A percentile compares a stretch with the other conserved stretches of the same genome.
phyloP scores from a whole-genome alignment of 805 yeast species.

The Nakazawaea pomicola region DNA sequence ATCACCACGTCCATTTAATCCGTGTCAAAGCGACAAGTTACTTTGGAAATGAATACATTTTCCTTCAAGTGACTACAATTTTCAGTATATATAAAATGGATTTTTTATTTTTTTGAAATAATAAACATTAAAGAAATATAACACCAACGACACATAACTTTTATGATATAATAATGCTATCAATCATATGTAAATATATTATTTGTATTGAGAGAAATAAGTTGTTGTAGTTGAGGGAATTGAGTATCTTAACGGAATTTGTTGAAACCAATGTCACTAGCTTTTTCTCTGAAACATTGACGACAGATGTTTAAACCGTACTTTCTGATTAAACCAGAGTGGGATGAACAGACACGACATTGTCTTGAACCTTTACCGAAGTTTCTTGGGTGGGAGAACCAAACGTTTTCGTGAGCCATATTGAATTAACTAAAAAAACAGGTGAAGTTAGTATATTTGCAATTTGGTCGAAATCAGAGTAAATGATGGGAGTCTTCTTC shows the following conservation, averaged over 20 bases:
- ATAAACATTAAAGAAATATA: too few relatives aligned
- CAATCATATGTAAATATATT: too few relatives aligned
- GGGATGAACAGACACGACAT: slow-evolving; percentile 99
- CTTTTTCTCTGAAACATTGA: slow-evolving; percentile 99
- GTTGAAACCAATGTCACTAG: slow-evolving; percentile 98
- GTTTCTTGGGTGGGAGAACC: slow-evolving; percentile 99
- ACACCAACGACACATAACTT: background rate
- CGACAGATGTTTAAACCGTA: slow-evolving; percentile 99
- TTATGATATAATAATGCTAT: too few relatives aligned
- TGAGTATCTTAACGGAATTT: slow-evolving; percentile 78
- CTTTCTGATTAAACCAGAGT: slow-evolving; percentile 99
- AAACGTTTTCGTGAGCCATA: slow-evolving; percentile 99
- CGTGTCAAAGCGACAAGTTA: too few relatives aligned
- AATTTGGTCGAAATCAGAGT: background rate
- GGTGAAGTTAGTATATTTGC: slow-evolving; percentile 1
- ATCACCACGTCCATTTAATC: too few relatives aligned
- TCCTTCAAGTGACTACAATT: too few relatives aligned
- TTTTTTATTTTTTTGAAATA: too few relatives aligned
- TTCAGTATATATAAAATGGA: too few relatives aligned
- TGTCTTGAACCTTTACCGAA: slow-evolving; percentile 99
- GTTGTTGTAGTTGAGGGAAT: too few relatives aligned
- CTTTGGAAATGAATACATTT: too few relatives aligned
- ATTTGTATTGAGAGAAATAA: too few relatives aligned
- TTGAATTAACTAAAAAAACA: slow-evolving; percentile 33
- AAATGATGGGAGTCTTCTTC: too few relatives aligned